Evolutionary conservation across 805 yeast species (phyloP).

Genomic region (Hanseniaspora clermontiae): DNA sequence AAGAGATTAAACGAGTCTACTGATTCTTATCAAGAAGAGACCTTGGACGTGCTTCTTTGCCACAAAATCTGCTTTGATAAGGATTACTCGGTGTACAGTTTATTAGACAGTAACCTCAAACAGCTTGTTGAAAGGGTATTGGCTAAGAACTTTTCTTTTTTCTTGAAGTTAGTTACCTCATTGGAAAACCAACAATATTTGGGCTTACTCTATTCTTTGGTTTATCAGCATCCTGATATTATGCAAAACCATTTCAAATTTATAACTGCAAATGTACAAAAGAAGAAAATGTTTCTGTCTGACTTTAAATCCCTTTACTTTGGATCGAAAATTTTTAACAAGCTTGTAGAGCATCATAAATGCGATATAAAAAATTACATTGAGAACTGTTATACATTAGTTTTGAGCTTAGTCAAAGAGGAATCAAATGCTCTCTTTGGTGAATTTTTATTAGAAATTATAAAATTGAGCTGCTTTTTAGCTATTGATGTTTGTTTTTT

Average conservation of each 20-base stretch:
- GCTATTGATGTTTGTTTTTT: slow-evolving; percentile 1
- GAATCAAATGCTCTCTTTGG: neutral
- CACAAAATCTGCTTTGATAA: neutral
- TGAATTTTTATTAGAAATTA: neutral
- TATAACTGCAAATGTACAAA: neutral
- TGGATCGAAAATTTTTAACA: slow-evolving; percentile 27
- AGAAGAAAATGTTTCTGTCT: neutral
- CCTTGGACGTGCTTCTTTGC: neutral
- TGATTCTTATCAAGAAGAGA: neutral
- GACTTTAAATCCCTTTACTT: slow-evolving; percentile 20
- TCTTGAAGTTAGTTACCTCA: neutral
- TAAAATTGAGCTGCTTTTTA: neutral
- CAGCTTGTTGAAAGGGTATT: neutral
- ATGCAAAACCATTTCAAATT: neutral
- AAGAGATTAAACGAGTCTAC: neutral
- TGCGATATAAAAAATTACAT: neutral
- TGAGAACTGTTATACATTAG: neutral
- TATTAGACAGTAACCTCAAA: neutral
- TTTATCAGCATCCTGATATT: neutral
- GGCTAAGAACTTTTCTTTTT: neutral
- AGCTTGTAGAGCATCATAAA: neutral
- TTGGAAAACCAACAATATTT: neutral
- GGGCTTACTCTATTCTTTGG: neutral
- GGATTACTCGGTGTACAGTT: neutral
- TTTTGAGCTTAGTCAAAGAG: neutral